Evolutionary conservation across 2,329 filamentous ascomycete genomes (phyloP), one percentile per base, ranked within the genome.

Genomic region (Basipetospora sp.): DNA sequence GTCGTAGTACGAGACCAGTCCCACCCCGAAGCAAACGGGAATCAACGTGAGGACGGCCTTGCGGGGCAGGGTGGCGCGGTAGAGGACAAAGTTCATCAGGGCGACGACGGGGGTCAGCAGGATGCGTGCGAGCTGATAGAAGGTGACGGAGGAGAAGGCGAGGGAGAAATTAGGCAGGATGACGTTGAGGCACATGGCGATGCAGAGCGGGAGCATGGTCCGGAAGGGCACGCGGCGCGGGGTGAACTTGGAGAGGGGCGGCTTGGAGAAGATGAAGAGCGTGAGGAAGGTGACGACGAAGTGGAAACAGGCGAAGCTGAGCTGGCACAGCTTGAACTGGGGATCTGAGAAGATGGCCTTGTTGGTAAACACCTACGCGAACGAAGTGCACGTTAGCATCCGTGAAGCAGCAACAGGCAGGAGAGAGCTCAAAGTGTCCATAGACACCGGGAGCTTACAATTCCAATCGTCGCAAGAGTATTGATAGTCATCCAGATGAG

Each of bases 81-180:
- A 77, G 22, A 80, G 58, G 16, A 74, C 50, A 46, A 63, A 77
- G 54, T 80, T 80, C 63, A 81, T 71, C 13, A 71, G 52, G 4
- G 74, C 76, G 15, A 79, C 74, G 31, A 64, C 66, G 3, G 77
- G 77, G 1, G 77, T 80, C 19, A 80, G 64, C 10, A 80, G 60
- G 41, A 80, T 77, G 17, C 76, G 69, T 4, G 73, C 74, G 34
- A 80, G 69, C 53, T 82, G 77, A 53, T 80, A 81, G 52, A 81
- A 80, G 30, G 74, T 76, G 30, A 81, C 71, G 36, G 69, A 70
- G 16, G 75, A 80, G 52, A 72, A 78, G 20, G 76, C 75, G 31
- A 82, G 61, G 2, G 74, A 79, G 5, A 80, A 57, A 48, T 81
- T 81, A 8, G 74, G 75, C 8, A 81, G 61, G 44, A 81, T 74